Percentiles rank a stretch among this genome's conserved stretches.
Evolutionary conservation across 2,329 filamentous ascomycete genomes (phyloP).

Genomic region (Ambrosiella xylebori): DNA sequence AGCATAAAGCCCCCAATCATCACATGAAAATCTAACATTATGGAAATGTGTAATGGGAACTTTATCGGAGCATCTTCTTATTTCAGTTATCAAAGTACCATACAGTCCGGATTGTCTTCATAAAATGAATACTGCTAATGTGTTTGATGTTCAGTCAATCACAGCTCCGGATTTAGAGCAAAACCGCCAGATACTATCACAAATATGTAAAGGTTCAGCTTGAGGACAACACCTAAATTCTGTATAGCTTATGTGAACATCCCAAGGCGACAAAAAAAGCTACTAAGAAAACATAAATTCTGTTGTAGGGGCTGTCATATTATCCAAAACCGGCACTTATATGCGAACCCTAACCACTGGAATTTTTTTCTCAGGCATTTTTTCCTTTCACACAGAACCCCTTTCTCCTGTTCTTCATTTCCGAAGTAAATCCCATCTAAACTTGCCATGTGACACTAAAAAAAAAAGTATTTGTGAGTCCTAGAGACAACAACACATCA

Average conservation of each 20-base stretch:
- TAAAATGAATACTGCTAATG: neutral
- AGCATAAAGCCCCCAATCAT: neutral
- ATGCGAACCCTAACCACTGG: too few species aligned
- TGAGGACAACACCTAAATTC: too few species aligned
- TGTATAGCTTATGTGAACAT: too few species aligned
- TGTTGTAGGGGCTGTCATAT: too few species aligned
- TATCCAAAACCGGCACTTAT: too few species aligned
- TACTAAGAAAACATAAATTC: too few species aligned
- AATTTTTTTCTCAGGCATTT: neutral
- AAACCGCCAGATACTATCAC: neutral
- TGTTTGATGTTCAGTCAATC: conserved; percentile 1
- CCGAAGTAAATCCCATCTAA: neutral
- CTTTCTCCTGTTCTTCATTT: too few species aligned
- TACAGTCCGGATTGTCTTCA: neutral
- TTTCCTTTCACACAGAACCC: neutral
- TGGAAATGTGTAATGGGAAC: too few species aligned
- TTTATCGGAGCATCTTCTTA: neutral
- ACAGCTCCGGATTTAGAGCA: neutral
- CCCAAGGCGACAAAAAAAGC: too few species aligned
- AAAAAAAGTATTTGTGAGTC: neutral
- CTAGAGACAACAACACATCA: neutral
- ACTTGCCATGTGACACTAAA: neutral
- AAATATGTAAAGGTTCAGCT: neutral
- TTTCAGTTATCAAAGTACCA: neutral
- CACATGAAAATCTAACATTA: neutral